Evolutionary conservation across 1,139 yeast species (phyloP), one percentile per base, ranked within the genome.

Genomic region (Hansenula sp.): DNA sequence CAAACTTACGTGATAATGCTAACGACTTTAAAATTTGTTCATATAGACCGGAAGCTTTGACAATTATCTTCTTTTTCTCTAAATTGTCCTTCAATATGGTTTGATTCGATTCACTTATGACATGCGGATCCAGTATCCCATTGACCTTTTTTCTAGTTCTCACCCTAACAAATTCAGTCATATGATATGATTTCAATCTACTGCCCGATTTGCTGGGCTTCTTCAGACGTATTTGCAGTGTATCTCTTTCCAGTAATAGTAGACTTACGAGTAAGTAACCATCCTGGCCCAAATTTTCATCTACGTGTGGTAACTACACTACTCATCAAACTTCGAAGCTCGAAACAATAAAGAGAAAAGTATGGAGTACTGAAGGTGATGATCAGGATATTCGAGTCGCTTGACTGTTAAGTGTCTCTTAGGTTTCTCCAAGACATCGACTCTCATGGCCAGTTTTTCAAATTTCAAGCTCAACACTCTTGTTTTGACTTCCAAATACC

Each of bases 1-100:
- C 52, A 38, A 62, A 60, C 25, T 32, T 45, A 11, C 12, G n/a
- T 11, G 16, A 36, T n/a, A n/a, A 13, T 42, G 34, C 18, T n/a
- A 63, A 33, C 1, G 51, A 29, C 2, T 48, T 38, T 1, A 38
- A n/a, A 8, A 67, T 48, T 31, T 62, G 62, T 7, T 43, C 16
- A 38, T 58, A 58, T 43, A 71, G 60, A 1, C 37, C 33, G 4
- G 73, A 68, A 2, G 42, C 43, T 16, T 47, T 46, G 2, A 71
- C 40, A 3, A 41, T 41, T 4, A 44, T 45, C 38, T 60, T 38
- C 34, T 50, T 51, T 7, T 41, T 6, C 5, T 33, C 29, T 17
- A 56, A 19, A 25, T 36, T 43, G 3, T 41, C 38, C 8, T 34
- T 3, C 16, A 56, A 33, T 2, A 44, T 41, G 1, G 34, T 37